Percentiles rank a stretch among this genome's conserved stretches.
phyloP scores from a whole-genome alignment of 2,329 filamentous ascomycete genomes.

The Epichloe gansuensis region DNA sequence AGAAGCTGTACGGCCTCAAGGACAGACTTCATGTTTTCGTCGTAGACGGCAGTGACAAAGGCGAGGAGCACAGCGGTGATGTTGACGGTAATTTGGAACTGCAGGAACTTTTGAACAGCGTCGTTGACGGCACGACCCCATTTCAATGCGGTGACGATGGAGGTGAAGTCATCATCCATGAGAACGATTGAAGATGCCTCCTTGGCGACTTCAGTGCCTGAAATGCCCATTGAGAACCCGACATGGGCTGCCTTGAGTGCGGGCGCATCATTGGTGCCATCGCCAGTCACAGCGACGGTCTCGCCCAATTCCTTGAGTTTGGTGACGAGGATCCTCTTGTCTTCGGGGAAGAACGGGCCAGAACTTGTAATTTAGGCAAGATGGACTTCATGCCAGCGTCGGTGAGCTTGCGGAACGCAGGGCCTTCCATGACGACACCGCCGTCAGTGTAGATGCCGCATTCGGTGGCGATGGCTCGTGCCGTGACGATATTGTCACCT shows the following conservation, averaged over 20 bases:
- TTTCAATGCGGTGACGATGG: slow-evolving; percentile 69
- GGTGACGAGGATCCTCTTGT: slow-evolving; percentile 62
- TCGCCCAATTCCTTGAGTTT: slow-evolving; percentile 61
- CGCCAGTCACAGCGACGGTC: slow-evolving; percentile 71
- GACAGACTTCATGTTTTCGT: slow-evolving; percentile 55
- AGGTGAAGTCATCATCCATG: slow-evolving; percentile 80
- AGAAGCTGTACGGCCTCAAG: slow-evolving; percentile 82
- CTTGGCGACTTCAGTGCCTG: slow-evolving; percentile 74
- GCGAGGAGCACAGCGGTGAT: slow-evolving; percentile 80
- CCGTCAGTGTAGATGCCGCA: slow-evolving; percentile 62
- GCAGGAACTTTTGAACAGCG: slow-evolving; percentile 63
- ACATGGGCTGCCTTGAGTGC: slow-evolving; percentile 72
- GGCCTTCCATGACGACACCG: slow-evolving; percentile 60
- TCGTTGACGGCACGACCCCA: slow-evolving; percentile 73
- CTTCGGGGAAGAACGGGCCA: slow-evolving; percentile 64
- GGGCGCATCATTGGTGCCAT: slow-evolving; percentile 74
- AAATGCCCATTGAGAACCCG: slow-evolving; percentile 80
- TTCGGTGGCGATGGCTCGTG: slow-evolving; percentile 65
- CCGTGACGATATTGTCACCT: slow-evolving; percentile 69
- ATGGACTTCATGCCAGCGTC: slow-evolving; percentile 51
- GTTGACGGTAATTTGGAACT: slow-evolving; percentile 78
- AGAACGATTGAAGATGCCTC: slow-evolving; percentile 76
- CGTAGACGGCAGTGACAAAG: slow-evolving; percentile 76
- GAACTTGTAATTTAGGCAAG: slow-evolving; percentile 57
- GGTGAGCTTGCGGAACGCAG: slow-evolving; percentile 62